Conservation (phyloP, 225 moss, liverwort and hornwort species). For the Marchantia polymorpha region DNA sequence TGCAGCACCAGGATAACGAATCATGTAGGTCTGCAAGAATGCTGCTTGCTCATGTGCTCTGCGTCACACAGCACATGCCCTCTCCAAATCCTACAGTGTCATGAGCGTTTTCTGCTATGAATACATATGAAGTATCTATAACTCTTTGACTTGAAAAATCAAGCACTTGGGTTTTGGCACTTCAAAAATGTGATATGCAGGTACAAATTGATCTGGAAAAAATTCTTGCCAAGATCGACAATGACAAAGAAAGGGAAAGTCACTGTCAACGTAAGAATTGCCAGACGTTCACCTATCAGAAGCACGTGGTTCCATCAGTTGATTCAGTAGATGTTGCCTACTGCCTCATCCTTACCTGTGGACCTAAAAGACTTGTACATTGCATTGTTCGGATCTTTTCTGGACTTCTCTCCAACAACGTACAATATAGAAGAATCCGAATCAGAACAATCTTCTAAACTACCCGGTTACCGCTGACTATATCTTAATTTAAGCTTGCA, state of each 20-base stretch:
- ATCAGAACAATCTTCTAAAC: background rate
- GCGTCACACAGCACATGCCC: background rate
- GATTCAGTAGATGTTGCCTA: background rate
- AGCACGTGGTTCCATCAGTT: background rate
- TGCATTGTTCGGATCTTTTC: background rate
- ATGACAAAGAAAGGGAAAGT: constrained; percentile 60
- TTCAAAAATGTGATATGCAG: constrained; percentile 35
- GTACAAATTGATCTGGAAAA: constrained; percentile 47
- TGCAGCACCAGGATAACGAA: background rate
- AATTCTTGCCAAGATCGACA: constrained; percentile 56
- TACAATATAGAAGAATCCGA: background rate
- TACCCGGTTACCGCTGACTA: no score
- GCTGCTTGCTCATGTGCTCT: background rate
- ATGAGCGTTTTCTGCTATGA: background rate
- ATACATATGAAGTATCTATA: background rate
- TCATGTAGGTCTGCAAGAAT: background rate
- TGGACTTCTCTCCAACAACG: background rate
- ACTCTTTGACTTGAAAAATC: no score
- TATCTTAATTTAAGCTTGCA: no score
- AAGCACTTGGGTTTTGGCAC: background rate
- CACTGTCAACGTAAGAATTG: constrained; percentile 34
- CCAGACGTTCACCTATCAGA: background rate
- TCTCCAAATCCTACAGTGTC: background rate
- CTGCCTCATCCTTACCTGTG: background rate
- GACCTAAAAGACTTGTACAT: background rate